phyloP scores from a whole-genome alignment of 768 basidiomycete genomes.

The Lactifluus subvellereus region DNA sequence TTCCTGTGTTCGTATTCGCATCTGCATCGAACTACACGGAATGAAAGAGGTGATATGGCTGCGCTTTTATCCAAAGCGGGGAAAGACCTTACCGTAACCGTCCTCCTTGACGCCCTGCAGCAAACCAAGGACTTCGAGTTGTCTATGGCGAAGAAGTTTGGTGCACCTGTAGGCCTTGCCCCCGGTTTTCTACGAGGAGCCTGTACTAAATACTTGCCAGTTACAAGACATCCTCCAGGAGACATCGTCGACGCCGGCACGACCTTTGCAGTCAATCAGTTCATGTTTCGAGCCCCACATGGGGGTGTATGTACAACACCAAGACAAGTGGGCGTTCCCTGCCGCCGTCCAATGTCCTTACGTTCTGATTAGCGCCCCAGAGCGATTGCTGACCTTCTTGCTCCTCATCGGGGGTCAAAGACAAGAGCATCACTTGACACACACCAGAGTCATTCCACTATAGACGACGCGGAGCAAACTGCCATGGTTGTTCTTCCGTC shows the following conservation, averaged over 20 bases:
- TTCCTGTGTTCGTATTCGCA: not conserved
- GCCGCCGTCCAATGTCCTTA: not conserved
- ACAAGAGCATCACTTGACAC: constrained; percentile 66
- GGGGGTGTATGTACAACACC: constrained; percentile 90
- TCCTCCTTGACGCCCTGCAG: constrained; percentile 81
- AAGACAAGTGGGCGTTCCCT: constrained; percentile 68
- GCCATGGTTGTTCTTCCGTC: constrained; percentile 76
- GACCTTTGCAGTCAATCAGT: constrained; percentile 63
- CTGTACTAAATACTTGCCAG: constrained; percentile 33
- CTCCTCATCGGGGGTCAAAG: constrained; percentile 62
- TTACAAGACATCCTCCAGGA: constrained; percentile 58
- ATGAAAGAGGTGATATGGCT: constrained; percentile 72
- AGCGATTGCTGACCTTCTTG: constrained; percentile 85
- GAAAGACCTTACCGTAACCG: constrained; percentile 64
- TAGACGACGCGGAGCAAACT: constrained; percentile 41
- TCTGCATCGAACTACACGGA: not conserved
- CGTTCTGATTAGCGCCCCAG: constrained; percentile 36
- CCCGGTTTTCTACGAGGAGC: not conserved
- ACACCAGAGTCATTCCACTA: constrained; percentile 34
- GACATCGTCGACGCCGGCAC: constrained; percentile 43
- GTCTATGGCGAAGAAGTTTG: constrained; percentile 77
- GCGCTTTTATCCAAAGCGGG: constrained; percentile 75
- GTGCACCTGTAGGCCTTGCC: constrained; percentile 49
- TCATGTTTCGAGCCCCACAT: constrained; percentile 92
- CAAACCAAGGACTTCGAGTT: constrained; percentile 85